A percentile compares a stretch with the other conserved stretches of the same genome.
phyloP scores from a whole-genome alignment of 2,329 filamentous ascomycete species.

The Cladosporium austrohemisphaericum region DNA sequence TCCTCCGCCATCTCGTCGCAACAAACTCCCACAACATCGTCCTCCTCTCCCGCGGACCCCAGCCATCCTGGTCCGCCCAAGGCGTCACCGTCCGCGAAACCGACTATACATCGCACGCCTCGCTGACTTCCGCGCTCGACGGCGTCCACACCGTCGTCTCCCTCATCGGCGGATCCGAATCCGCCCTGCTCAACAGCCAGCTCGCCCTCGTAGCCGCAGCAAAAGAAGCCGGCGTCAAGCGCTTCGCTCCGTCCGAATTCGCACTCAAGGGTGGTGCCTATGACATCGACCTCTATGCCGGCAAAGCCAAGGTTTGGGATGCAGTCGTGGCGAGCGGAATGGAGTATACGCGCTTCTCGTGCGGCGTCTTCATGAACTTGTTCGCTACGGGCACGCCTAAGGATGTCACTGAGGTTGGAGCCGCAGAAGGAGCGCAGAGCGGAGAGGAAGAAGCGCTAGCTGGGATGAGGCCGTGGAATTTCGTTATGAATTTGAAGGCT shows the following conservation, averaged over 20 bases:
- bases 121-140: conserved; percentile 23
- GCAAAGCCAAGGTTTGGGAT: conserved; percentile 27
- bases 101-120: conserved; percentile 25
- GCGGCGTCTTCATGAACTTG: conserved; percentile 29
- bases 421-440: conserved; percentile 20
- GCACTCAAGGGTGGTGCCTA: conserved; percentile 26
- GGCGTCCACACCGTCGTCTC: conserved; percentile 32
- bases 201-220: conserved; percentile 54
- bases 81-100: conserved; percentile 26
- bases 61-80: conserved; percentile 21
- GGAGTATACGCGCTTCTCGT: conserved; percentile 27
- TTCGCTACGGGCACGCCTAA: conserved; percentile 31
- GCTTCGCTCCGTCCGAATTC: conserved; percentile 60
- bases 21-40: conserved; percentile 23
- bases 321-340: conserved; percentile 22
- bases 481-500: conserved; percentile 44
- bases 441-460: conserved; percentile 31
- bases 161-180: conserved; percentile 24
- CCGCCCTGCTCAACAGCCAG: conserved; percentile 35
- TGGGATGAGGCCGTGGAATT: conserved; percentile 36
- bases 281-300: conserved; percentile 25
- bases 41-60: conserved; percentile 26
- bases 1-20: conserved; percentile 19
- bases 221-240: conserved; percentile 55
- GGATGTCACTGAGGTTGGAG: conserved; percentile 20